phyloP scores from a whole-genome alignment of 495 filamentous ascomycete genomes.

The Penicillium canescens region DNA sequence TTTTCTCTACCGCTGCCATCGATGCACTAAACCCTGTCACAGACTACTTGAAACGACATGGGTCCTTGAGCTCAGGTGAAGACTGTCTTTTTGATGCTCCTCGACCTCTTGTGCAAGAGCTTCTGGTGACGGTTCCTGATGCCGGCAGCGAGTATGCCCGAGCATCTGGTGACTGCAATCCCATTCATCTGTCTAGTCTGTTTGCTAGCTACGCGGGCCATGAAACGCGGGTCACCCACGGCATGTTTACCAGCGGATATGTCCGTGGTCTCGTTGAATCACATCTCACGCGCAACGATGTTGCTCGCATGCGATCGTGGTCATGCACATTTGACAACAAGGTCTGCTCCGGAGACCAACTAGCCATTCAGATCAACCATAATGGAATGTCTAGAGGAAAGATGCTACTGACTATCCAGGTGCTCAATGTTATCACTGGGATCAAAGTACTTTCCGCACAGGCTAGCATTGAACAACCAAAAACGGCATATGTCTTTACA shows the following conservation, averaged over 20 bases:
- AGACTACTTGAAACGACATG: slow-evolving; percentile 33
- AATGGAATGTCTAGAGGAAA: slow-evolving; percentile 36
- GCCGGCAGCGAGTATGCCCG: slow-evolving; percentile 31
- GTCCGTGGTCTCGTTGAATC: slow-evolving; percentile 18
- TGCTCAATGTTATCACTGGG: neutral
- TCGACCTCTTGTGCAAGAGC: neutral
- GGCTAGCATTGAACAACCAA: slow-evolving; percentile 35
- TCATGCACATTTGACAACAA: slow-evolving; percentile 31
- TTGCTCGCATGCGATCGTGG: slow-evolving; percentile 24
- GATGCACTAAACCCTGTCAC: slow-evolving; percentile 21
- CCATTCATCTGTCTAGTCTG: slow-evolving; percentile 33
- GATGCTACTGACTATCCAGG: slow-evolving; percentile 29
- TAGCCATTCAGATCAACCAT: slow-evolving; percentile 32
- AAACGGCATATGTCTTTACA: slow-evolving; percentile 44
- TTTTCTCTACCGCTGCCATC: neutral
- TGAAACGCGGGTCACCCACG: slow-evolving; percentile 36
- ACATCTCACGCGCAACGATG: slow-evolving; percentile 13
- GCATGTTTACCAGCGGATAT: slow-evolving; percentile 33
- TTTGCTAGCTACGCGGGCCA: slow-evolving; percentile 31
- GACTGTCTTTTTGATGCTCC: neutral
- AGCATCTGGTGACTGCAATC: slow-evolving; percentile 37
- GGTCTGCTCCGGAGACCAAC: slow-evolving; percentile 35
- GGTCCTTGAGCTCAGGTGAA: neutral
- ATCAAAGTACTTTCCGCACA: slow-evolving; percentile 30
- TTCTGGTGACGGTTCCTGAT: slow-evolving; percentile 12